Evolutionary conservation across 2,329 filamentous ascomycete species (phyloP), one percentile per base, ranked within the genome.

Genomic region (Aspergillus pseudonomiae): DNA sequence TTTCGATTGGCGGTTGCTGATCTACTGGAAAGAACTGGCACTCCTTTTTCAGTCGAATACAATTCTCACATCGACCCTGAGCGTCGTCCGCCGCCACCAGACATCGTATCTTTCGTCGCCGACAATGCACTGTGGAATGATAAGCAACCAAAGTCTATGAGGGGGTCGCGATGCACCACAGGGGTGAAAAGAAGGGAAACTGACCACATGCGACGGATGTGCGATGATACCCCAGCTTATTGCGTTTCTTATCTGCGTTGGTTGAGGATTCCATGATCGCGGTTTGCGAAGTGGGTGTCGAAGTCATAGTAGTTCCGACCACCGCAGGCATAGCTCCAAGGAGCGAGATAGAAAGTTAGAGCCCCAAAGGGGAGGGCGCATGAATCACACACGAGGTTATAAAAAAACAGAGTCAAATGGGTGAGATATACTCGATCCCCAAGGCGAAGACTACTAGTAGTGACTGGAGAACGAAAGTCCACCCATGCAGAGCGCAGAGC

Each of bases 201-300:
- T 87, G 86, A 98, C 94, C 91, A 82, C 94, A 98, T 70, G 94
- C 95, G 71, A 97, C 92, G 52, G 94, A 96, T 41, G 93, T 97
- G 74, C 94, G 88, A 81, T 97, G 94, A 76, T 98, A 98, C 45
- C 94, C 94, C 65, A 98, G 85, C 80, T 96, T 97, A 78, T 97
- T 97, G 74, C 94, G 88, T 74, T 88, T 87, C 76, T 91, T 91
- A 70, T 91, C 87, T 41, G 86, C 84, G 59, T 68, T 84, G 56
- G 68, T 61, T 52, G 73, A 74, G 53, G 72, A 70, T 56, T 80
- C 78, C 78, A 79, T 79, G 65, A 68, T 68, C 64, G 74, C 67
- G 66, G 66, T 68, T 66, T 76, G 73, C 60, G 72, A 70, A 67
- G 67, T 74, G 65, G 71, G 70, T 69, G 72, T 73, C 65, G 73